Evolutionary conservation across 805 yeast genomes (phyloP).

Genomic region (Yarrowia sp.): DNA sequence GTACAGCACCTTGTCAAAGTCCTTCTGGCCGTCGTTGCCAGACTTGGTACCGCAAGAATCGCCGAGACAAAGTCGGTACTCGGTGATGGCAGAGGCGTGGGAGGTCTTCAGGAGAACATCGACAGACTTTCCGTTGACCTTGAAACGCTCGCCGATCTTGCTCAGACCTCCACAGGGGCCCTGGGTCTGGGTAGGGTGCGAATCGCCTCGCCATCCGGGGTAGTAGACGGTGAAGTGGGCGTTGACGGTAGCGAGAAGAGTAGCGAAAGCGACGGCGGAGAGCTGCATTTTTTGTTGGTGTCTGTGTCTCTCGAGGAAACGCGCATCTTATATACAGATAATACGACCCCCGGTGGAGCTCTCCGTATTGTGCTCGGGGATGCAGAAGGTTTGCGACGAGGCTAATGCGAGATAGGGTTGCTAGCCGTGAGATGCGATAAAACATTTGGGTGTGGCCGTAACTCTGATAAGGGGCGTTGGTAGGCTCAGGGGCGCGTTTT

Average conservation of each 20-base stretch:
- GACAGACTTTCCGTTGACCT: conserved; percentile 33
- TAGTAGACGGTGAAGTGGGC: conserved; percentile 35
- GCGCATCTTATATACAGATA: background rate
- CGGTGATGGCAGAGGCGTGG: conserved; percentile 32
- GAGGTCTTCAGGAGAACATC: conserved; percentile 29
- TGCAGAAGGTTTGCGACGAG: background rate
- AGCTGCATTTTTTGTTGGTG: conserved; percentile 27
- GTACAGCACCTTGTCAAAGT: conserved; percentile 31
- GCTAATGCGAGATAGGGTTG: background rate
- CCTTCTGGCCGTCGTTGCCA: conserved; percentile 27
- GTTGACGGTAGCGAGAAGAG: conserved; percentile 31
- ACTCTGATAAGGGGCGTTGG: too few relatives aligned
- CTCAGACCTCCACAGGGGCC: conserved; percentile 35
- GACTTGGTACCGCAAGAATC: conserved; percentile 30
- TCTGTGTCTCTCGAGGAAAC: too few relatives aligned
- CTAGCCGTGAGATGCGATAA: conserved; percentile 4
- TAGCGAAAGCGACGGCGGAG: conserved; percentile 28
- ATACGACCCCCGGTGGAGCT: background rate
- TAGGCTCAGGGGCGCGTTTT: too few relatives aligned
- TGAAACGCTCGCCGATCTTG: conserved; percentile 30
- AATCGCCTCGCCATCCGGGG: conserved; percentile 34
- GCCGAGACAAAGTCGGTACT: conserved; percentile 32
- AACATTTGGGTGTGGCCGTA: background rate
- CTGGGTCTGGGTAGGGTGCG: conserved; percentile 34
- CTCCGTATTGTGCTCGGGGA: background rate